Conservation (phyloP, 805 yeast genomes). For the Metschnikowia vanudenii region DNA sequence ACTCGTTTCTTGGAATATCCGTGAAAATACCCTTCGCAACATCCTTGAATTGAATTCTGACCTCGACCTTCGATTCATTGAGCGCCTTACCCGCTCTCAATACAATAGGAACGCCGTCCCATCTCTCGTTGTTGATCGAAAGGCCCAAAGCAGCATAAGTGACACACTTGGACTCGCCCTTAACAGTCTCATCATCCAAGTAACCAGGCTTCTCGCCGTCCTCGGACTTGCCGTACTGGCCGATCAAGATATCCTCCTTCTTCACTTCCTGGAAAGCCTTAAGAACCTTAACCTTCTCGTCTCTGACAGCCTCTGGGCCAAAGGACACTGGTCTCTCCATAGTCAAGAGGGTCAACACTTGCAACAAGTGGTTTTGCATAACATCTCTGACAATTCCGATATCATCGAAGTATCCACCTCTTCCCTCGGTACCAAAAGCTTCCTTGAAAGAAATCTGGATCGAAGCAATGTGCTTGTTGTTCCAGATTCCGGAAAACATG, state of each 20-base stretch:
- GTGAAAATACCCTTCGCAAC: constrained; percentile 81
- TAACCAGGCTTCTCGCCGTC: constrained; percentile 92
- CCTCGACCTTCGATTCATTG: constrained; percentile 91
- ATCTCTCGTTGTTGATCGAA: constrained; percentile 84
- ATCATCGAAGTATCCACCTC: constrained; percentile 96
- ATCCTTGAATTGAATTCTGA: constrained; percentile 86
- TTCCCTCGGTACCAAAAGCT: constrained; percentile 98
- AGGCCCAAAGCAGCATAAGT: constrained; percentile 87
- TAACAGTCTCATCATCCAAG: constrained; percentile 88
- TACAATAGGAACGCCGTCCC: constrained; percentile 97
- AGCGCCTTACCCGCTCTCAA: constrained; percentile 98
- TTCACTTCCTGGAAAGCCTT: constrained; percentile 75
- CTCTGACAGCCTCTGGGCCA: constrained; percentile 90
- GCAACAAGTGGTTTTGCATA: constrained; percentile 95
- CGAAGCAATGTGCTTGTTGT: constrained; percentile 68
- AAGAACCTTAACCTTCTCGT: constrained; percentile 91
- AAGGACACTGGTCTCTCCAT: constrained; percentile 96
- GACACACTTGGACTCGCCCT: constrained; percentile 76
- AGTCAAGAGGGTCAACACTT: constrained; percentile 84
- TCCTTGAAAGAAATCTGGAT: constrained; percentile 94
- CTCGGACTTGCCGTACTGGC: constrained; percentile 81
- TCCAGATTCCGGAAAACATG: constrained; percentile 87
- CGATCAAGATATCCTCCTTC: constrained; percentile 65
- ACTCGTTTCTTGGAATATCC: constrained; percentile 83
- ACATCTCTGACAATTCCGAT: constrained; percentile 97